phyloP scores from a whole-genome alignment of 1,284 basidiomycete genomes.

The Ceratobasidium sp. region DNA sequence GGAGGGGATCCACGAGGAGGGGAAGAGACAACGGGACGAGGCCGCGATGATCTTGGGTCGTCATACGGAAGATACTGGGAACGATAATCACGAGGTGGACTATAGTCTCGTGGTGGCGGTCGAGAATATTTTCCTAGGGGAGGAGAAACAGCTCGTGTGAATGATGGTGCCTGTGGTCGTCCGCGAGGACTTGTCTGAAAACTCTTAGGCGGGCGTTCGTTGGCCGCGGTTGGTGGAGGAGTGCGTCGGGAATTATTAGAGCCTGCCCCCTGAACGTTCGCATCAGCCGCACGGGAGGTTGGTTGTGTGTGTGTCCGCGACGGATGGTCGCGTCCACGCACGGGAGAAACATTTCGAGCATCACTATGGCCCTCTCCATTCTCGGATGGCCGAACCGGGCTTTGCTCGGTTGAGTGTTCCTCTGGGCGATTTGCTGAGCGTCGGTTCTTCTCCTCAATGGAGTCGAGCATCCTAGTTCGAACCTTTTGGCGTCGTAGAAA shows the following conservation, averaged over 20 bases:
- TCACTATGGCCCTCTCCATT: not conserved
- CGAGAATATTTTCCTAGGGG: constrained; percentile 3
- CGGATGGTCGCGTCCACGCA: constrained; percentile 15
- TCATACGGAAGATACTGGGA: constrained; percentile 32
- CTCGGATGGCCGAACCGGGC: not conserved
- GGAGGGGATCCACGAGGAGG: constrained; percentile 36
- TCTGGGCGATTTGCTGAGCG: constrained; percentile 7
- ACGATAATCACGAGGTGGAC: constrained; percentile 21
- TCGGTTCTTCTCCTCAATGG: constrained; percentile 24
- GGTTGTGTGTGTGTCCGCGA: constrained; percentile 8
- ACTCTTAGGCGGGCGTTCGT: constrained; percentile 4
- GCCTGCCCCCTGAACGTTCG: constrained; percentile 6
- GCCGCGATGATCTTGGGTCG: constrained; percentile 18
- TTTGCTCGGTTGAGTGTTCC: not conserved
- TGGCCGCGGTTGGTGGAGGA: not conserved
- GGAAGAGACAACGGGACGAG: constrained; percentile 30
- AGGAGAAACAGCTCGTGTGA: constrained; percentile 8
- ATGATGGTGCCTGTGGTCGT: constrained; percentile 7
- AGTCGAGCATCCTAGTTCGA: constrained; percentile 26
- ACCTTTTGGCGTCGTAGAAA: constrained; percentile 28
- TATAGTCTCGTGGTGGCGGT: constrained; percentile 9
- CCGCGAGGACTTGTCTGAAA: constrained; percentile 22
- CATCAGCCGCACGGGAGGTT: not conserved
- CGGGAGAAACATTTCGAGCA: not conserved
- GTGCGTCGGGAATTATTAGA: not conserved